Base-by-base conservation (phyloP, 345 rosid species). In the Salix dunnii region DNA sequence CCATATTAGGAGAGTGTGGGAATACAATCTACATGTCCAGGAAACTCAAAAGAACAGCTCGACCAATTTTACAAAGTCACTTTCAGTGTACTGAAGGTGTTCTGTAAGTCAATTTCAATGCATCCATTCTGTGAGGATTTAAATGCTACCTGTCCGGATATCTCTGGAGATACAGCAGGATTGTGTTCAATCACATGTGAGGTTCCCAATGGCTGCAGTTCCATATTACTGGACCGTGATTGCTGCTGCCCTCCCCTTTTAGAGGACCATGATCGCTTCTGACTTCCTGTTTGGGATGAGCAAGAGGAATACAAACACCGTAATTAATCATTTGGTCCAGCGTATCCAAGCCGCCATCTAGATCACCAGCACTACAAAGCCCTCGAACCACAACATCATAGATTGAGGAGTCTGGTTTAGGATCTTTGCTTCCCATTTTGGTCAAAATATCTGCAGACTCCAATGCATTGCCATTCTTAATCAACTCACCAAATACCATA, bases 341-440 rank as follows among this genome's bases (percentile, higher is more conserved):
- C 28, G 90, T 82, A 76, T 84, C 90, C 82, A 78, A 79, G 85
- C 90, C 75, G 66, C 30, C 68, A 71, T 91, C 97, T 70, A 92
- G 82, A 80, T 88, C 90, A 81, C 78, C 86, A 77, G 83, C 92
- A 80, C 86, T 78, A 76, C 94, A 92, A 38, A 96, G 91, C 55
- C 97, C 97, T 77, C 92, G 86, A 71, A 91, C 87, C 76, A 96
- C 97, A 63, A 89, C 90, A 85, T 91, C 97, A 82, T 92, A 96
- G 58, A 94, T 76, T 16, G 88, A 74, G 51, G 90, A 84, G 76
- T 96, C 99, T 17, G 99, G 98, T 82, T 96, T 96, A 64, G 97
- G 97, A 77, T 96, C 98, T 84, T 79, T 91, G 82, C 88, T 92
- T 35, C 97, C 93, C 98, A 96, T 96, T 84, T 89, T 91, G 30